phyloP scores from a whole-genome alignment of 768 basidiomycete genomes.

The Podaxis mareebaensis region DNA sequence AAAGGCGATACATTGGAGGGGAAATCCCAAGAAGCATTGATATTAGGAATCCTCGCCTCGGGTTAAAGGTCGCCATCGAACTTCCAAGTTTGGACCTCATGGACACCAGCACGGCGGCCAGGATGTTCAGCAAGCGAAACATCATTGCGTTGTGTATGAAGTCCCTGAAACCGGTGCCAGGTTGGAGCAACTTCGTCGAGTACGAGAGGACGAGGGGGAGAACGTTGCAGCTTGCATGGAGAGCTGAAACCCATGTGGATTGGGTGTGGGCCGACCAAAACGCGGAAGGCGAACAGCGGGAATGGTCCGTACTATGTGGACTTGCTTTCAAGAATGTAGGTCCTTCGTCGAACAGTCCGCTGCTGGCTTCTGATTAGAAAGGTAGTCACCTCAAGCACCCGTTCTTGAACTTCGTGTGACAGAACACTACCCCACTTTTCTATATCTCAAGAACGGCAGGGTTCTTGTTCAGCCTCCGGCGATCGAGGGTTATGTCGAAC shows the following conservation, averaged over 20 bases:
- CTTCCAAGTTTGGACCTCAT: slow-evolving; percentile 51
- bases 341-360: slow-evolving; percentile 10
- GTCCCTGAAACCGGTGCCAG: slow-evolving; percentile 52
- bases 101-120: slow-evolving; percentile 40
- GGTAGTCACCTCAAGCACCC: slow-evolving; percentile 40
- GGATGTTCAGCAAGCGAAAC: slow-evolving; percentile 59
- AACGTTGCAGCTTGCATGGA: slow-evolving; percentile 77
- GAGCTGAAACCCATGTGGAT: slow-evolving; percentile 69
- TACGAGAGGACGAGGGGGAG: slow-evolving; percentile 54
- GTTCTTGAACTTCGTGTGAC: slow-evolving; percentile 75
- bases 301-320: slow-evolving; percentile 78
- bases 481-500: slow-evolving; percentile 85
- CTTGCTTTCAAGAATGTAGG: slow-evolving; percentile 71
- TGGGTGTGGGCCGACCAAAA: slow-evolving; percentile 84
- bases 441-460: slow-evolving; percentile 47
- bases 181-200: slow-evolving; percentile 65
- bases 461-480: slow-evolving; percentile 72
- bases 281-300: slow-evolving; percentile 56
- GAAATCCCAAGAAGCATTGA: slow-evolving; percentile 69
- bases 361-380: slow-evolving; percentile 7
- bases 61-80: slow-evolving; percentile 68
- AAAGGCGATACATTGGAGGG: slow-evolving; percentile 74
- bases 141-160: slow-evolving; percentile 64
- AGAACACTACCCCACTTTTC: slow-evolving; percentile 58
- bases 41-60: slow-evolving; percentile 66